Percentiles rank a stretch among this genome's conserved stretches.
phyloP scores from a whole-genome alignment of 805 yeast species.

The Candida namnaoensis region DNA sequence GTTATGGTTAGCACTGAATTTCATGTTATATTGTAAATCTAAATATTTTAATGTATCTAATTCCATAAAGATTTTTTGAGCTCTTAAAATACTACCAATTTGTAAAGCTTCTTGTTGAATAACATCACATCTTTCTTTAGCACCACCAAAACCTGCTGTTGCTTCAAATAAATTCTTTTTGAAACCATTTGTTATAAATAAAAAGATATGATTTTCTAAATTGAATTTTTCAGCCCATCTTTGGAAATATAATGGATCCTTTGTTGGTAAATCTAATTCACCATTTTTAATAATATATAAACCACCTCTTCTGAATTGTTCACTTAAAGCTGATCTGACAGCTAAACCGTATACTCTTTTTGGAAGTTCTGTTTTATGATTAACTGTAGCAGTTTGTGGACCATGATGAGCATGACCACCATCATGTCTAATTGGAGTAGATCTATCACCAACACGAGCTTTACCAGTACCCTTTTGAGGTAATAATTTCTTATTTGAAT shows the following conservation, averaged over 20 bases:
- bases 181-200: conserved; percentile 58
- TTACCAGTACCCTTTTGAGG: conserved; percentile 93
- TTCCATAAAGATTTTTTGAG: conserved; percentile 70
- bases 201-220: conserved; percentile 41
- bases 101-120: conserved; percentile 70
- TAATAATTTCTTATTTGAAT: conserved; percentile 69
- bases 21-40: neutral
- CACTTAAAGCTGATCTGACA: conserved; percentile 72
- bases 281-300: conserved; percentile 53
- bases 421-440: conserved; percentile 84
- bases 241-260: conserved; percentile 35
- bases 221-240: conserved; percentile 40
- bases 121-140: conserved; percentile 50
- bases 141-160: conserved; percentile 38
- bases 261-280: conserved; percentile 27
- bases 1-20: neutral
- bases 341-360: conserved; percentile 67
- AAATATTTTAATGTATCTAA: conserved; percentile 61
- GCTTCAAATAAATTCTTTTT: conserved; percentile 55
- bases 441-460: conserved; percentile 95
- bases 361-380: conserved; percentile 74
- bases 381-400: conserved; percentile 87
- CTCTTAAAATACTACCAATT: conserved; percentile 76
- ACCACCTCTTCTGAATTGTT: conserved; percentile 68
- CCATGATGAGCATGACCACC: conserved; percentile 69